Percentiles rank a stretch among this genome's conserved stretches.
phyloP scores from a whole-genome alignment of 768 basidiomycete species.

The Naganishia antarctica region DNA sequence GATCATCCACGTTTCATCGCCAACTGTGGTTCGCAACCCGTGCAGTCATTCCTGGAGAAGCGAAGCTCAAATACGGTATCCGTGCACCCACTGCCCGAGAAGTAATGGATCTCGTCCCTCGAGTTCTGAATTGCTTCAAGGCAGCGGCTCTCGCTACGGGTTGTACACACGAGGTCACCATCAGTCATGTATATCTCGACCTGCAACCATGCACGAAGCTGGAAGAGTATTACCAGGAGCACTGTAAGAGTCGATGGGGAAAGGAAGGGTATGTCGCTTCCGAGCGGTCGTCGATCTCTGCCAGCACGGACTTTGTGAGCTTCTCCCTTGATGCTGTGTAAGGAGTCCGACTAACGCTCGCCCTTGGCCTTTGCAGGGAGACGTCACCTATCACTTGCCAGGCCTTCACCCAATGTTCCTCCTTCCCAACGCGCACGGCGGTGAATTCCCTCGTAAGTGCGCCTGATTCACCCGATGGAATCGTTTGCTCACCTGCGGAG shows the following conservation, averaged over 20 bases:
- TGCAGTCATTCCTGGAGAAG: conserved; percentile 23
- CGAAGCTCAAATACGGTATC: conserved; percentile 29
- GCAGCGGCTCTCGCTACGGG: conserved; percentile 10
- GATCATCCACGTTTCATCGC: not conserved
- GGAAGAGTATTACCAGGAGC: conserved; percentile 19
- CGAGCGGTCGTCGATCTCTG: not conserved
- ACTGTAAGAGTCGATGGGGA: conserved; percentile 1
- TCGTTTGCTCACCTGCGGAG: too few relatives aligned
- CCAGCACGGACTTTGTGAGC: conserved; percentile 23
- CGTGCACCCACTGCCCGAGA: conserved; percentile 23
- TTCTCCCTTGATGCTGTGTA: too few relatives aligned
- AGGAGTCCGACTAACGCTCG: too few relatives aligned
- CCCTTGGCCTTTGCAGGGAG: not conserved
- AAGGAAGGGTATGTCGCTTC: conserved; percentile 1
- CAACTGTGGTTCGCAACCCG: not conserved
- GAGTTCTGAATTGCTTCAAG: conserved; percentile 25
- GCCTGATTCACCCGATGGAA: not conserved
- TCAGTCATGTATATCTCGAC: conserved; percentile 17
- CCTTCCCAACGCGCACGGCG: conserved; percentile 11
- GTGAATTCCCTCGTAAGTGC: conserved; percentile 22
- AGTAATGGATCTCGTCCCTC: conserved; percentile 10
- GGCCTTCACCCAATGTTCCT: conserved; percentile 24
- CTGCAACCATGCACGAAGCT: conserved; percentile 17
- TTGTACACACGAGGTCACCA: not conserved
- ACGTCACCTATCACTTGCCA: conserved; percentile 21